Conservation (phyloP, 169 alveolate genomes). For the Theileria orientalis region DNA sequence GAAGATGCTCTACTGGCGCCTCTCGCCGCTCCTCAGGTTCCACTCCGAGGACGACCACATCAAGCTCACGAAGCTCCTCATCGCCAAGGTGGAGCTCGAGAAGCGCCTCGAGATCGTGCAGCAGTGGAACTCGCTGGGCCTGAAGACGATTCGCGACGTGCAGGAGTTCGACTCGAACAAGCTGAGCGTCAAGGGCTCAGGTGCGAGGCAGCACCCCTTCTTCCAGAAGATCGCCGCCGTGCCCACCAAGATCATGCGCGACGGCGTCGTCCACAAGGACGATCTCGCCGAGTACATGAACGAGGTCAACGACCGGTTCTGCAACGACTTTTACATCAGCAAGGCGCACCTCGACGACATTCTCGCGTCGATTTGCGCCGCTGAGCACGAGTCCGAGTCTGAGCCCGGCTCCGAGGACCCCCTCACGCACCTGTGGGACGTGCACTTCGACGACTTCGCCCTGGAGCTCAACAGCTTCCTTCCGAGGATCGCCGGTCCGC, state of each 20-base stretch:
- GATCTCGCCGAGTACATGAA: conserved; percentile 15
- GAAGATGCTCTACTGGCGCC: conserved; percentile 58
- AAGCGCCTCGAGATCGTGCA: conserved; percentile 49
- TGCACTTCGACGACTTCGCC: conserved; percentile 22
- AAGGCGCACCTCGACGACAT: conserved; percentile 24
- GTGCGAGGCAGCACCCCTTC: background rate
- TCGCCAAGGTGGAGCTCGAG: conserved; percentile 41
- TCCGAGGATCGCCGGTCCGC: background rate
- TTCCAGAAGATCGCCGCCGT: conserved; percentile 6
- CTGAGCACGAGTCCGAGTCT: background rate
- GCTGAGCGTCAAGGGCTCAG: conserved; percentile 5
- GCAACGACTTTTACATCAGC: conserved; percentile 33
- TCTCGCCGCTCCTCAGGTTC: conserved; percentile 56
- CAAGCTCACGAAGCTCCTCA: conserved; percentile 27
- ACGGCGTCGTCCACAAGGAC: conserved; percentile 3
- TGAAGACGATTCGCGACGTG: conserved; percentile 31
- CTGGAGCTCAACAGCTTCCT: background rate
- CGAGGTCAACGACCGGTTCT: conserved; percentile 15
- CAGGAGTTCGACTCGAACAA: conserved; percentile 27
- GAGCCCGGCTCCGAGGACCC: background rate
- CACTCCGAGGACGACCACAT: conserved; percentile 61
- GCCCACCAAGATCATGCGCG: conserved; percentile 17
- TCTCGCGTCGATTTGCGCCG: background rate
- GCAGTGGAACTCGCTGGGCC: conserved; percentile 54
- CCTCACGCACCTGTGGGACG: conserved; percentile 54